Evolutionary conservation across 148 eudicot genomes (phyloP), one percentile per base, ranked within the genome.

Genomic region (Heliosperma pusillum): DNA sequence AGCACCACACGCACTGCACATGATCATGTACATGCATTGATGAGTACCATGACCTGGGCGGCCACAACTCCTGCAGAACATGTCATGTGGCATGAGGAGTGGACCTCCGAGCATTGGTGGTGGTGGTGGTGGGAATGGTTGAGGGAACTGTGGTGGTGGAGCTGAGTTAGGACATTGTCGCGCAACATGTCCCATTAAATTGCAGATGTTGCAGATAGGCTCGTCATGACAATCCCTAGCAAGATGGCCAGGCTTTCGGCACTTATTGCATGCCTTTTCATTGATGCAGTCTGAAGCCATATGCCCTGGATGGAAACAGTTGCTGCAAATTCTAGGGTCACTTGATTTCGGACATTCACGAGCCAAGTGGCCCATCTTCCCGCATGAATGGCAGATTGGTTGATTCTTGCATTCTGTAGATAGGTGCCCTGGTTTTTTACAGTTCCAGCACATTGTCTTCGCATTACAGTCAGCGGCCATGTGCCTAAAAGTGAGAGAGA

Each of bases 401-500:
- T 83, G 81, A 26, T 80, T 78, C 44, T 65, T 71, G 73, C 86
- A 83, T 67, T 83, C 83, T 3, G 86, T 80, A 7, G 86, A 83
- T 1, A 83, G 77, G 33, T 83, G 86, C 8, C 86, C 86, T 4
- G 86, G 79, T 72, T 83, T 83, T 76, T 83, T 83, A 72, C 86
- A 83, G 71, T 83, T 83, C 86, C 86, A 83, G 58, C 86, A 80
- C 86, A 83, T 83, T 33, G 83, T 83, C 74, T 83, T 83, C 22
- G 86, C 68, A 59, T 74, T 83, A 64, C 86, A 83, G 11, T 80
- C 83, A 0, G 86, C 81, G 24, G 86, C 81, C 86, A 80, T 83
- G 79, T 83, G 86, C 77, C 86, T 83, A 57, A 56, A 79, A 74
- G 24, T 20, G 24, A 63, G 11, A 73, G 57, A 76, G 11, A 29